Evolutionary conservation across 805 yeast genomes (phyloP).

Genomic region (Monosporozyma unispora): DNA sequence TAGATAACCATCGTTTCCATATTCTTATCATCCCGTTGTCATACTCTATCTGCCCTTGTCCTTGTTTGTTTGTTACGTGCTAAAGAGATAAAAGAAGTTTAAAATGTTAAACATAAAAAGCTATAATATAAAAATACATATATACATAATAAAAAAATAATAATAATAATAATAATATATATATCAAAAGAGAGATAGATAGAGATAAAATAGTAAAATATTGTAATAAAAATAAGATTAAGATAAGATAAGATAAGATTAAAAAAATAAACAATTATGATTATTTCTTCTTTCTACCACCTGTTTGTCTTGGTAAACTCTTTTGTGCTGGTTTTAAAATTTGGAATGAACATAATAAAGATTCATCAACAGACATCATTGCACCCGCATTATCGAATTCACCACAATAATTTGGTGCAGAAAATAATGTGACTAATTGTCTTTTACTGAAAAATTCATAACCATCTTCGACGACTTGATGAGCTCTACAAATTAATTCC

Average conservation of each 20-base stretch:
- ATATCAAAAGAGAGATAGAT: background rate
- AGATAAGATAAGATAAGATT: background rate
- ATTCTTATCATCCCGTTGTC: background rate
- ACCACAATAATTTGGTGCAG: conserved; percentile 98
- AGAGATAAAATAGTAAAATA: background rate
- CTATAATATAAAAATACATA: background rate
- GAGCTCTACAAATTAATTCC: conserved; percentile 97
- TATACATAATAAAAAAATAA: background rate
- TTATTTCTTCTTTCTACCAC: conserved; percentile 30
- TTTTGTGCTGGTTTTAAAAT: conserved; percentile 97
- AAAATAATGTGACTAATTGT: conserved; percentile 88
- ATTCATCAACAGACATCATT: conserved; percentile 98
- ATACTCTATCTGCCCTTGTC: background rate
- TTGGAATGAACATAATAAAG: conserved; percentile 90
- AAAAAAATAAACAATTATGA: background rate
- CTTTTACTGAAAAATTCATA: conserved; percentile 95
- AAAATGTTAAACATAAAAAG: background rate
- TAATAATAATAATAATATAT: background rate
- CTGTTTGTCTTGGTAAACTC: conserved; percentile 33
- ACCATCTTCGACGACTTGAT: conserved; percentile 98
- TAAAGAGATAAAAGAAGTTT: too few species aligned
- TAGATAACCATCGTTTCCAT: background rate
- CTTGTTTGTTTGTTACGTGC: too few species aligned
- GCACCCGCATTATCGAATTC: conserved; percentile 99
- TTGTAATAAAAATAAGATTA: background rate